Evolutionary conservation across 2,329 filamentous ascomycete species (phyloP), one percentile per base, ranked within the genome.

Genomic region (Aspergillus sp.): DNA sequence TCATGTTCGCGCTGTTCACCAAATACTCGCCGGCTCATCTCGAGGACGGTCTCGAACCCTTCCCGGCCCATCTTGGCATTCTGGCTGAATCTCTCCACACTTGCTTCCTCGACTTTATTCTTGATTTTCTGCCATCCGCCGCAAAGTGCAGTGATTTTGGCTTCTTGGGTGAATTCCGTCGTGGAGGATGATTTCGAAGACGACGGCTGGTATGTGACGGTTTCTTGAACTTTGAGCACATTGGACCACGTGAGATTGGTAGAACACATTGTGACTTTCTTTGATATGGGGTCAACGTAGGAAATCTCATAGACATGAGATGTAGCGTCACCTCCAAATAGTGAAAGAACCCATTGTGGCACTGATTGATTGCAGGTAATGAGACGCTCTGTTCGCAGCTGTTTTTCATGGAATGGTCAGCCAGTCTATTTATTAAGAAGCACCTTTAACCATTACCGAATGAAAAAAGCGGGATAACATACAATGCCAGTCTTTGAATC

Each of bases 71-170:
- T 90, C 55, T 77, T 76, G 26, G 93, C 91, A 61, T 98, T 98
- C 69, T 98, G 89, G 55, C 82, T 80, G 73, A 98, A 98, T 43
- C 89, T 77, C 52, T 86, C 86, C 36, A 97, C 86, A 34, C 90
- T 86, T 41, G 88, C 83, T 58, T 97, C 90, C 73, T 98, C 93
- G 58, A 98, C 94, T 65, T 85, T 88, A 71, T 93, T 95, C 76
- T 89, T 93, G 65, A 97, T 90, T 64, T 90, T 89, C 71, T 96
- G 88, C 90, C 93, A 98, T 49, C 93, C 93, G 54, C 93, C 91
- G 67, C 90, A 95, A 7, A 97, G 75, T 1, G 93, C 93, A 1
- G 90, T 95, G 63, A 98, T 91, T 69, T 90, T 83, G 33, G 93
- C 93, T 49, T 89, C 84, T 73, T 98, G 93, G 38, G 82, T 77